These are phyloP conservation scores for Tetratostichococcus sp. DNA, from an alignment of 139 green algal genomes.

Conservation along the genomic window DNA sequence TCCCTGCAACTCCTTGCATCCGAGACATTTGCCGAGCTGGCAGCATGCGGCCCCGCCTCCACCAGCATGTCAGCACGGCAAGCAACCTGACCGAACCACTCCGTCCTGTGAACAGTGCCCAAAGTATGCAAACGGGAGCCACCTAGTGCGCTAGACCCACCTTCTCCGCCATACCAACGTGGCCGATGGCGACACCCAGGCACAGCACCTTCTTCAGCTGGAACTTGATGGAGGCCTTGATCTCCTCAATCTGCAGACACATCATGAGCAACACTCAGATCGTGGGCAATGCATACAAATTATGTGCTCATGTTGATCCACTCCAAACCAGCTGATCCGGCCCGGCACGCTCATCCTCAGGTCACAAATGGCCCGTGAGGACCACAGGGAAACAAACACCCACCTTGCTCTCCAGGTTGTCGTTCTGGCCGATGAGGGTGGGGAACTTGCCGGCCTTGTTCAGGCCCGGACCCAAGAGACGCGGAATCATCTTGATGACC, in stretches of 20 bases:
- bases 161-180: constrained; percentile 86
- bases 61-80: neutral
- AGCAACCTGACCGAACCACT: constrained; percentile 69
- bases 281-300: too few species aligned
- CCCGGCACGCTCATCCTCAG: too few species aligned
- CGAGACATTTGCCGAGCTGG: too few species aligned
- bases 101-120: constrained; percentile 49
- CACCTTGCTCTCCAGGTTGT: constrained; percentile 85
- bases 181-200: constrained; percentile 94
- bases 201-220: constrained; percentile 99
- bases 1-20: too few species aligned
- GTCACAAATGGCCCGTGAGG: too few species aligned
- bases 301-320: too few species aligned
- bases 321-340: too few species aligned
- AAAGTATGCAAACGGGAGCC: too few species aligned
- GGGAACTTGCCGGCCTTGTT: constrained; percentile 99
- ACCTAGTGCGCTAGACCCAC: too few species aligned
- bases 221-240: constrained; percentile 96
- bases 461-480: constrained; percentile 93
- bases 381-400: too few species aligned
- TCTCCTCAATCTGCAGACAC: constrained; percentile 82
- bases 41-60: too few species aligned
- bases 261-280: too few species aligned
- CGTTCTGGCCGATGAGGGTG: constrained; percentile 74
- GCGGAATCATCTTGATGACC: constrained; percentile 99